phyloP scores from a whole-genome alignment of 2,329 filamentous ascomycete genomes.

The Sclerotinia sclerotiorum region DNA sequence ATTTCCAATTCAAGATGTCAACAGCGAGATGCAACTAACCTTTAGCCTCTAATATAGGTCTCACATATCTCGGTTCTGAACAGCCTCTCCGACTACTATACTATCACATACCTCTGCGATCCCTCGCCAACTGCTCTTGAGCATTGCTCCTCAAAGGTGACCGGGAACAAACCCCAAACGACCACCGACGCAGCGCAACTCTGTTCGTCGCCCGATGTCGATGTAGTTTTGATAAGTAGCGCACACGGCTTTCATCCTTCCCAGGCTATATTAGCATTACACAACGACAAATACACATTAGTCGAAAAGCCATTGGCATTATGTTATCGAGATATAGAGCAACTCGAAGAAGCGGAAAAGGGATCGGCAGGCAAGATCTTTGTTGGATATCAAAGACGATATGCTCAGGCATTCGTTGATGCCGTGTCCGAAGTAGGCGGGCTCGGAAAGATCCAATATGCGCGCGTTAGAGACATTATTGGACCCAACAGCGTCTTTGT shows the following conservation, averaged over 20 bases:
- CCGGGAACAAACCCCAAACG: slow-evolving; percentile 18
- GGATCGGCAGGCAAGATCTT: slow-evolving; percentile 48
- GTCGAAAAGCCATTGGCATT: slow-evolving; percentile 60
- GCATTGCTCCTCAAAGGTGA: slow-evolving; percentile 43
- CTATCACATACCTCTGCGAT: slow-evolving; percentile 41
- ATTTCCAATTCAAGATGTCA: neutral
- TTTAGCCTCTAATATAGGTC: slow-evolving; percentile 36
- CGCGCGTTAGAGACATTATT: slow-evolving; percentile 50
- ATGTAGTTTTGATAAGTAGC: slow-evolving; percentile 50
- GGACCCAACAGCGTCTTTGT: slow-evolving; percentile 55
- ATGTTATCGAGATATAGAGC: slow-evolving; percentile 47
- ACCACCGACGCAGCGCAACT: slow-evolving; percentile 34
- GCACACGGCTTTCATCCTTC: slow-evolving; percentile 55
- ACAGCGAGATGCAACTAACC: neutral
- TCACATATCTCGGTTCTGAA: slow-evolving; percentile 51
- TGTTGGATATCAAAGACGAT: slow-evolving; percentile 62
- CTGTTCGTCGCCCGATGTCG: slow-evolving; percentile 26
- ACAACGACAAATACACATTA: slow-evolving; percentile 55
- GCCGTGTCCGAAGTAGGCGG: slow-evolving; percentile 54
- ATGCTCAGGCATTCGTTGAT: slow-evolving; percentile 55
- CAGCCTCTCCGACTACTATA: slow-evolving; percentile 41
- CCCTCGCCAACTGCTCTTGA: slow-evolving; percentile 44
- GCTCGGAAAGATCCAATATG: slow-evolving; percentile 56
- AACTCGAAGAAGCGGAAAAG: slow-evolving; percentile 52
- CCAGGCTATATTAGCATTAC: slow-evolving; percentile 52